Evolutionary conservation across 371 early-diverging fungal genomes (phyloP).

Genomic region (Mortierella sp.): DNA sequence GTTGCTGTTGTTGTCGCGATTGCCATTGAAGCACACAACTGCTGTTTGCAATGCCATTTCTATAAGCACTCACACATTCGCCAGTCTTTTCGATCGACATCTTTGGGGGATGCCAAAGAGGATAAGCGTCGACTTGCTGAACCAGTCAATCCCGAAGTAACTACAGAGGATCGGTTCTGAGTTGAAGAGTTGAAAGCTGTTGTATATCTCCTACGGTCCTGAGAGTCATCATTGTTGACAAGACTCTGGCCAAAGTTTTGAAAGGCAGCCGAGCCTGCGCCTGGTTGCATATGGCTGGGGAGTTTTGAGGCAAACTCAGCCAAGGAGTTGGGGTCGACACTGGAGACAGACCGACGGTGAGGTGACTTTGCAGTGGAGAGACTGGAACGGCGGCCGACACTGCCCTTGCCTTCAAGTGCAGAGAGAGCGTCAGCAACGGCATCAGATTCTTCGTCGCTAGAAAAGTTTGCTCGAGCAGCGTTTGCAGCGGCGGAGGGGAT

Average conservation of each 20-base stretch:
- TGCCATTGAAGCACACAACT: neutral
- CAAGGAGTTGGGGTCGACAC: constrained; percentile 40
- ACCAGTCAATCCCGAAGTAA: constrained; percentile 7
- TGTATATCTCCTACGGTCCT: constrained; percentile 47
- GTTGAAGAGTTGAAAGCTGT: constrained; percentile 40
- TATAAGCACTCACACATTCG: constrained; percentile 40
- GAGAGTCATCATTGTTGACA: constrained; percentile 44
- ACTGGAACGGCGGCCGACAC: constrained; percentile 29
- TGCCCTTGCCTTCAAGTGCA: constrained; percentile 48
- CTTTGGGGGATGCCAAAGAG: constrained; percentile 21
- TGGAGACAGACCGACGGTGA: constrained; percentile 32
- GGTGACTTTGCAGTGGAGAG: constrained; percentile 22
- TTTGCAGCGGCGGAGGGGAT: constrained; percentile 23
- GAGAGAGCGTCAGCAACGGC: constrained; percentile 50
- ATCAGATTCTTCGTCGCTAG: constrained; percentile 45
- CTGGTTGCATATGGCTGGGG: constrained; percentile 49
- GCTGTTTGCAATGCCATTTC: neutral
- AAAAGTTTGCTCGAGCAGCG: constrained; percentile 19
- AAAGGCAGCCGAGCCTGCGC: constrained; percentile 41
- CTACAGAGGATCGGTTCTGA: constrained; percentile 22
- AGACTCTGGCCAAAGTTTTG: constrained; percentile 44
- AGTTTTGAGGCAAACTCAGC: constrained; percentile 53
- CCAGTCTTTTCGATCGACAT: constrained; percentile 43
- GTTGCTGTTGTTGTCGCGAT: no score
- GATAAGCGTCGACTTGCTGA: constrained; percentile 36